Evolutionary conservation across 108 stramenopile species (phyloP).

Genomic region (Stephanodiscus minutulus): DNA sequence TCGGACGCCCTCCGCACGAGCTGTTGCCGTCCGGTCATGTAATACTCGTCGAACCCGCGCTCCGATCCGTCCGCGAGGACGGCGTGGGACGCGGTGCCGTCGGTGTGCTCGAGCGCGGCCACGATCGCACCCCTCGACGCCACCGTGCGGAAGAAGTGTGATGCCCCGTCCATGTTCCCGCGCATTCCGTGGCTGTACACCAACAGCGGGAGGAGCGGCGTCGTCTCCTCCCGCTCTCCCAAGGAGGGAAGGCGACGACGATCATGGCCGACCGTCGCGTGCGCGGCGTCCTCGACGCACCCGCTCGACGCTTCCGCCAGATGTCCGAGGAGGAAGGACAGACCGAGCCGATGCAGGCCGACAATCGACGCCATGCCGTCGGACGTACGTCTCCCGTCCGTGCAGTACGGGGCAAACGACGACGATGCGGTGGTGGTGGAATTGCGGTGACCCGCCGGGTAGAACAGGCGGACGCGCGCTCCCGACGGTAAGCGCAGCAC

Average conservation of each 20-base stretch:
- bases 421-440: slow-evolving; percentile 8
- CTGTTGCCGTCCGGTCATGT: slow-evolving; percentile 22
- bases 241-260: too few relatives aligned
- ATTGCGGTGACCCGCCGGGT: slow-evolving; percentile 1
- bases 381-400: too few relatives aligned
- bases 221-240: not conserved
- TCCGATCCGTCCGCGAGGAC: slow-evolving; percentile 14
- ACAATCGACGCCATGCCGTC: too few relatives aligned
- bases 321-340: too few relatives aligned
- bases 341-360: too few relatives aligned
- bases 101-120: slow-evolving; percentile 36
- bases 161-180: slow-evolving; percentile 32
- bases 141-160: slow-evolving; percentile 31
- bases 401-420: too few relatives aligned
- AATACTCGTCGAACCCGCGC: slow-evolving; percentile 13
- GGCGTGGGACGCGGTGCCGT: slow-evolving; percentile 28
- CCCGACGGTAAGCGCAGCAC: slow-evolving; percentile 22
- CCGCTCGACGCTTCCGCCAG: too few relatives aligned
- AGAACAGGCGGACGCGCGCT: slow-evolving; percentile 29
- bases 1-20: slow-evolving; percentile 31
- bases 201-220: slow-evolving; percentile 5
- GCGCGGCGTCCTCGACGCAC: slow-evolving; percentile 17
- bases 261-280: not conserved
- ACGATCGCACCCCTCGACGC: slow-evolving; percentile 24
- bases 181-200: slow-evolving; percentile 33